phyloP scores from a whole-genome alignment of 108 stramenopile species.

The Fragilariopsis cylindrus region DNA sequence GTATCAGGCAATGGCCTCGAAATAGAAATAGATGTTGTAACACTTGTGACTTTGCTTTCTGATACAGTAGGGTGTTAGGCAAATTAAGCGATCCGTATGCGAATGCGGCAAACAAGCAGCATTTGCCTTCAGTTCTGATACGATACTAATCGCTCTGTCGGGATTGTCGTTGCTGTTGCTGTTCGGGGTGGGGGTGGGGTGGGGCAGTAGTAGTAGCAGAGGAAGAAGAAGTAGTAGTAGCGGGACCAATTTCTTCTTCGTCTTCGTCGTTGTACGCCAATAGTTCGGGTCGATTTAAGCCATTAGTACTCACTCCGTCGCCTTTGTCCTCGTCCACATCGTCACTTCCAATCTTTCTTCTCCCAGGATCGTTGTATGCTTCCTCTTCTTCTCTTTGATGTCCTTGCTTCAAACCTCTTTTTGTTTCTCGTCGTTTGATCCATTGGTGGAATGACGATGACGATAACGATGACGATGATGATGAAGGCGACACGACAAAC shows the following conservation, averaged over 20 bases:
- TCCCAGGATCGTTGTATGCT: neutral
- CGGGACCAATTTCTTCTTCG: neutral
- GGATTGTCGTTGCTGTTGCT: neutral
- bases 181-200: too few species aligned
- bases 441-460: too few species aligned
- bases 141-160: constrained; percentile 13
- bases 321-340: constrained; percentile 1
- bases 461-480: too few species aligned
- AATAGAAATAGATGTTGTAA: constrained; percentile 8
- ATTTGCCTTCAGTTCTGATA: constrained; percentile 9
- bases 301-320: constrained; percentile 9
- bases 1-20: constrained; percentile 11
- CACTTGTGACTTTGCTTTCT: constrained; percentile 12
- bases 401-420: too few species aligned
- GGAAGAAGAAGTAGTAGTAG: neutral
- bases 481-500: too few species aligned
- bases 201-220: too few species aligned
- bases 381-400: too few species aligned
- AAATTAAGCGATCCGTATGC: constrained; percentile 15
- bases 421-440: too few species aligned
- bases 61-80: constrained; percentile 12
- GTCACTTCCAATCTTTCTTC: constrained; percentile 21
- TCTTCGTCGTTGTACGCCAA: neutral
- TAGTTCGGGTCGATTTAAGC: neutral
- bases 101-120: constrained; percentile 11